Conservation (phyloP, 371 early-diverging fungal genomes). For the Entomophthora muscae region DNA sequence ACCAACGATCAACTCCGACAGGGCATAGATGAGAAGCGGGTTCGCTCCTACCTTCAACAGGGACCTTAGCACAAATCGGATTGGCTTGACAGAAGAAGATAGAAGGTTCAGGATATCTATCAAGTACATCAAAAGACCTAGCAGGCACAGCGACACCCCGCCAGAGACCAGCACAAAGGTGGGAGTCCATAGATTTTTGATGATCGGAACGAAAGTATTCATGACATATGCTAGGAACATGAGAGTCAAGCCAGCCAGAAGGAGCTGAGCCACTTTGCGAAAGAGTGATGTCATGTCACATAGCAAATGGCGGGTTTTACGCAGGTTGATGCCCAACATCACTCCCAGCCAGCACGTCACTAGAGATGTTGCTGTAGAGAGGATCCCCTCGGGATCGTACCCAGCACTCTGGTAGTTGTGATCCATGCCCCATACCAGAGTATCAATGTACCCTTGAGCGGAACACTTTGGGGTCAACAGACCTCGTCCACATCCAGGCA, state of each 20-base stretch:
- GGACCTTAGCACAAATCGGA: constrained; percentile 15
- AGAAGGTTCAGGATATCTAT: constrained; percentile 10
- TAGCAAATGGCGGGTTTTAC: constrained; percentile 11
- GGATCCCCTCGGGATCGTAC: constrained; percentile 27
- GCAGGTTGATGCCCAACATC: constrained; percentile 20
- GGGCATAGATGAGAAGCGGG: constrained; percentile 10
- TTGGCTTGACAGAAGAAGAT: neutral
- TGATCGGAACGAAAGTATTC: constrained; percentile 19
- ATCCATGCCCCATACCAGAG: constrained; percentile 15
- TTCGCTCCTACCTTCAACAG: constrained; percentile 12
- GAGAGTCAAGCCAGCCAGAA: constrained; percentile 8
- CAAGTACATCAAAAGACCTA: constrained; percentile 16
- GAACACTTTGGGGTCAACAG: constrained; percentile 18
- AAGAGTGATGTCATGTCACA: neutral
- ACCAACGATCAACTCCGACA: constrained; percentile 11
- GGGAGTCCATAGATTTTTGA: constrained; percentile 29
- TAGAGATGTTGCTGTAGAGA: constrained; percentile 22
- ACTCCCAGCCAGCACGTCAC: constrained; percentile 21
- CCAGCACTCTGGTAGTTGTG: constrained; percentile 19
- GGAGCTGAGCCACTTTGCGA: constrained; percentile 11
- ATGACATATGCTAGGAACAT: constrained; percentile 16
- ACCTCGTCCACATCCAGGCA: constrained; percentile 11
- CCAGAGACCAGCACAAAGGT: constrained; percentile 19
- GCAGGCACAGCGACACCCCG: constrained; percentile 14
- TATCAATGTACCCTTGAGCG: constrained; percentile 22